Evolutionary conservation across 2,329 filamentous ascomycete species (phyloP), one percentile per base, ranked within the genome.

Genomic region (Grosmannia clavigera): DNA sequence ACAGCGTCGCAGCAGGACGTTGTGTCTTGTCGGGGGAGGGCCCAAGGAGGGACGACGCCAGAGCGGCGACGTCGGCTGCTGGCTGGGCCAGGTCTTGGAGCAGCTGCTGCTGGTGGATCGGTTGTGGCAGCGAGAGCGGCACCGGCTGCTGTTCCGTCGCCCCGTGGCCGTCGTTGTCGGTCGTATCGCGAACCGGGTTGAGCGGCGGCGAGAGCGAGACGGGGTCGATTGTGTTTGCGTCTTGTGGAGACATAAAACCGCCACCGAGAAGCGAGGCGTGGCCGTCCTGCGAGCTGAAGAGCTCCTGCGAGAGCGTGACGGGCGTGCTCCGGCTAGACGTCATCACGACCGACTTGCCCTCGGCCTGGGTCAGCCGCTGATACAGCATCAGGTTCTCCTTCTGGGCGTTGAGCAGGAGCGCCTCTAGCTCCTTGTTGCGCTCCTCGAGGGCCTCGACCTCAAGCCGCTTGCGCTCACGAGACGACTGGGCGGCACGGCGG

Each of bases 1-100:
- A 97, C 94, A 97, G 96, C 92, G 96, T 87, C 92, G 83, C 94
- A 82, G 94, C 94, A 97, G 94, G 92, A 96, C 95, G 92, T 96
- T 96, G 94, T 96, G 92, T 94, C 94, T 84, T 78, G 82, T 95
- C 90, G 84, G 88, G 81, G 77, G 86, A 82, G 77, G 74, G 69
- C 67, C 69, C 67, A 65, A 65, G 67, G 56, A 67, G 57, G 63
- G 70, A 52, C 54, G 67, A 63, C 59, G 66, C 64, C 61, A 63
- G 62, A 62, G 64, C 64, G 56, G 65, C 57, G 16, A 65, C 57
- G 56, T 64, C 64, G 40, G 66, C 62, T 4, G 35, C 25, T 22
- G 52, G 31, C 52, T 12, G 35, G 4, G 40, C 38, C 16, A 27
- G 16, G 5, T 19, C 31, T 22, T 55, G 5, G 2, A n/a, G 29